phyloP scores from a whole-genome alignment of 805 yeast genomes.

The Pichia ethanolica region DNA sequence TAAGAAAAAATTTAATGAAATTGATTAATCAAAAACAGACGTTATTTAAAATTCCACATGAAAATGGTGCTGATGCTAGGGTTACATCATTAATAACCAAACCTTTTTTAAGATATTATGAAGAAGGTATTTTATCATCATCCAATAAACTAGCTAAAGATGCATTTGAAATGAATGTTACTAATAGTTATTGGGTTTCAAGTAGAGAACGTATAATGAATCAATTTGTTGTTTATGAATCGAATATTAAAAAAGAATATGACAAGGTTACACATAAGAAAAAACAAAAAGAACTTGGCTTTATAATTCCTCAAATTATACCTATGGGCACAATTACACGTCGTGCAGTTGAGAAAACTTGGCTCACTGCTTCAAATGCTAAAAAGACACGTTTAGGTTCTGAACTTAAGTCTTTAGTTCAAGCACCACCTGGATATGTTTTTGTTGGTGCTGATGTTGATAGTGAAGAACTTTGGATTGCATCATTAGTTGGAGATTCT shows the following conservation, averaged over 20 bases:
- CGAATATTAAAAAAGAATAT: background rate
- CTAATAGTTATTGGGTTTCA: conserved; percentile 90
- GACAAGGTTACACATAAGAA: conserved; percentile 5
- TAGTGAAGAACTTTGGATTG: conserved; percentile 97
- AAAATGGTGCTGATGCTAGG: conserved; percentile 67
- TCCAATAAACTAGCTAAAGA: conserved; percentile 65
- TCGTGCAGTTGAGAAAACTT: conserved; percentile 92
- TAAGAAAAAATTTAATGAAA: conserved; percentile 10
- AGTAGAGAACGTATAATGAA: conserved; percentile 74
- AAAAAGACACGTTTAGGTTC: conserved; percentile 82
- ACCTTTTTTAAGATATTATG: conserved; percentile 62
- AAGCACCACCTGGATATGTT: conserved; percentile 82
- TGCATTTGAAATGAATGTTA: conserved; percentile 68
- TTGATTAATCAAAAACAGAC: conserved; percentile 8
- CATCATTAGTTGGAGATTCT: conserved; percentile 89
- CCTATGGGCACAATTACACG: conserved; percentile 97
- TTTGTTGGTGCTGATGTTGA: conserved; percentile 99
- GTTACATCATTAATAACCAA: conserved; percentile 77
- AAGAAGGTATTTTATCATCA: conserved; percentile 64
- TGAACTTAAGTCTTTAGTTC: conserved; percentile 78
- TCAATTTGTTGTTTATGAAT: conserved; percentile 69
- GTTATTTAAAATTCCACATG: conserved; percentile 76
- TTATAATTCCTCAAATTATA: conserved; percentile 76
- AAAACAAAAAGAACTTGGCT: conserved; percentile 36
- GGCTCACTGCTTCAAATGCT: conserved; percentile 97